Evolutionary conservation across 176 grass and related monocot species (phyloP).

Genomic region (Triticum turgidum): DNA sequence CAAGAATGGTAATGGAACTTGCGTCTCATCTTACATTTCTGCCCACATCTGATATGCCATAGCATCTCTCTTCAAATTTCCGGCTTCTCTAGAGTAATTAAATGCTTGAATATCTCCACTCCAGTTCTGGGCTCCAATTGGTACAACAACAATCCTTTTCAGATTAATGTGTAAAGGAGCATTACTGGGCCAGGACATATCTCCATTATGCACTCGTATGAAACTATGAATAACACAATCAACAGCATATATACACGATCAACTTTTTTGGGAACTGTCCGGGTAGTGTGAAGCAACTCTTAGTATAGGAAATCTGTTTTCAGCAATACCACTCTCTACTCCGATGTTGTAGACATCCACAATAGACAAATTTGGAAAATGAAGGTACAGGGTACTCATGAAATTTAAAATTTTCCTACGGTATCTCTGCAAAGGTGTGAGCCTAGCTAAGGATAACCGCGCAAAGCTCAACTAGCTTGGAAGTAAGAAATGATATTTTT

Average conservation of each 20-base stretch:
- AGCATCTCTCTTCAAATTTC: neutral
- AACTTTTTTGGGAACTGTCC: neutral
- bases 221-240: neutral
- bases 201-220: neutral
- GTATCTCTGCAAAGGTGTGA: no score
- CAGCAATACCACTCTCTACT: neutral
- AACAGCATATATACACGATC: neutral
- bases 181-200: neutral
- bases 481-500: no score
- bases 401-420: no score
- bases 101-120: neutral
- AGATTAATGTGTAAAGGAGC: neutral
- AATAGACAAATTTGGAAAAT: no score
- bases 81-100: neutral
- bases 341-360: no score
- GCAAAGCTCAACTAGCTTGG: no score
- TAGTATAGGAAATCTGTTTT: neutral
- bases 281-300: neutral
- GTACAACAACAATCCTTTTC: neutral
- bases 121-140: neutral
- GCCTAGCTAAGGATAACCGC: no score
- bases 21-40: neutral
- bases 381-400: no score
- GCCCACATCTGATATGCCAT: neutral
- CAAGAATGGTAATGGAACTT: neutral